These are phyloP conservation scores for Hanseniaspora pseudoguilliermondii DNA, from an alignment of 805 yeast genomes.

Conservation along the genomic window DNA sequence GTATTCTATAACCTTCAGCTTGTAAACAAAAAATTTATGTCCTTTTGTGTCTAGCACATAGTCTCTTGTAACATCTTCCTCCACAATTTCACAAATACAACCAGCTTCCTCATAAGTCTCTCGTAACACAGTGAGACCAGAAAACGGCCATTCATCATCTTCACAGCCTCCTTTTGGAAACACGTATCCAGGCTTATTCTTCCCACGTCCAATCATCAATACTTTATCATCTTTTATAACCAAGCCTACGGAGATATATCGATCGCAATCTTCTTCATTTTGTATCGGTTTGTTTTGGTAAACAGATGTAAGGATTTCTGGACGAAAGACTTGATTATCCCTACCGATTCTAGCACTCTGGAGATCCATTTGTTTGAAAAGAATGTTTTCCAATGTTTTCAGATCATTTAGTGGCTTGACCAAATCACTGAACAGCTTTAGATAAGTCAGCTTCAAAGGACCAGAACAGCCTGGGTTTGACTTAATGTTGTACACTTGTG, in stretches of 20 bases:
- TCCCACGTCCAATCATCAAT: conserved; percentile 45
- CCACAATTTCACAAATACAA: conserved; percentile 49
- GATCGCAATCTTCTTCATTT: conserved; percentile 12
- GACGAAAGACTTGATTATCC: background rate
- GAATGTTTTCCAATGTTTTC: background rate
- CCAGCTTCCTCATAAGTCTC: conserved; percentile 99
- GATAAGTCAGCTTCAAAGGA: background rate
- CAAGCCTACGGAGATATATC: conserved; percentile 88
- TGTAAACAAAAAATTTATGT: conserved; percentile 2
- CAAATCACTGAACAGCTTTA: background rate
- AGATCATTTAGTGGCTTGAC: background rate
- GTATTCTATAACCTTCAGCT: background rate
- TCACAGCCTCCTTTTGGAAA: conserved; percentile 96
- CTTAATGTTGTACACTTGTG: background rate
- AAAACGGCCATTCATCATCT: conserved; percentile 46
- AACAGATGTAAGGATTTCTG: background rate
- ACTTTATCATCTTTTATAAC: conserved; percentile 49
- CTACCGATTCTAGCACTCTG: background rate
- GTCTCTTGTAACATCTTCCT: conserved; percentile 45
- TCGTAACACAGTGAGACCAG: conserved; percentile 47
- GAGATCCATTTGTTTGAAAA: background rate
- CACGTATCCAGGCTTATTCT: conserved; percentile 59
- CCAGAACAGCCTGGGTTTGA: background rate
- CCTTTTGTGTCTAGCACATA: background rate
- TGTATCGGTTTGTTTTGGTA: background rate